These are phyloP conservation scores for Terfezia boudieri DNA, from an alignment of 495 filamentous ascomycete genomes.

Conservation along the genomic window DNA sequence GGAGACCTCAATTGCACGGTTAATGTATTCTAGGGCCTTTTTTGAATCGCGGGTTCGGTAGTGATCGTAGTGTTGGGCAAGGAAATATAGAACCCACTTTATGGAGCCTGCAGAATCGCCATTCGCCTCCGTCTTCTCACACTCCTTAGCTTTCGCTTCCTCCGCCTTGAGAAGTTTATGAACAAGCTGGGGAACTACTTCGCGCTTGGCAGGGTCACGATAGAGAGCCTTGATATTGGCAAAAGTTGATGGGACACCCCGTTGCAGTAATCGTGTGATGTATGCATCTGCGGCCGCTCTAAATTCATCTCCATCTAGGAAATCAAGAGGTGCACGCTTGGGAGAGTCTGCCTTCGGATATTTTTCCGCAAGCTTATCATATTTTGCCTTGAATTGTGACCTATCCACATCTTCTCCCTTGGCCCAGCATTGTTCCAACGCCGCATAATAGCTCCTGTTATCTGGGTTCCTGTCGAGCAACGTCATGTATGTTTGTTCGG, in stretches of 20 bases:
- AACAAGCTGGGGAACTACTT: constrained; percentile 49
- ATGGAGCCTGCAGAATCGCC: constrained; percentile 37
- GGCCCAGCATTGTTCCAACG: constrained; percentile 33
- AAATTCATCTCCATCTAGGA: constrained; percentile 69
- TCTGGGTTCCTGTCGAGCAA: constrained; percentile 75
- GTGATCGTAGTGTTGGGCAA: constrained; percentile 94
- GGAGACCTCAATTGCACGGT: constrained; percentile 56
- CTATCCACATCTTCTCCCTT: constrained; percentile 41
- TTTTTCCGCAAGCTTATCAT: constrained; percentile 60
- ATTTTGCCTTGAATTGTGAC: constrained; percentile 31
- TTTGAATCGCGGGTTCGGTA: constrained; percentile 58
- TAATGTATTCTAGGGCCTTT: constrained; percentile 61
- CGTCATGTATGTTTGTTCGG: constrained; percentile 53
- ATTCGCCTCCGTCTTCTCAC: constrained; percentile 33
- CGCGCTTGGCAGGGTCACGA: constrained; percentile 48
- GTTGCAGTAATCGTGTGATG: constrained; percentile 65
- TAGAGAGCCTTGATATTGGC: constrained; percentile 90
- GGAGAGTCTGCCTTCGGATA: constrained; percentile 67
- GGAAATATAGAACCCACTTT: constrained; percentile 65
- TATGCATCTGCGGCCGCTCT: constrained; percentile 57
- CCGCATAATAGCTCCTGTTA: constrained; percentile 64
- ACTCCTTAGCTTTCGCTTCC: constrained; percentile 10
- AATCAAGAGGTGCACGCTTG: constrained; percentile 68
- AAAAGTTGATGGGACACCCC: constrained; percentile 91
- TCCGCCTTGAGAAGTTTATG: constrained; percentile 46